A percentile compares a stretch with the other conserved stretches of the same genome.
Conservation (phyloP, 2,329 filamentous ascomycete genomes). For the Colletotrichum simmondsii region DNA sequence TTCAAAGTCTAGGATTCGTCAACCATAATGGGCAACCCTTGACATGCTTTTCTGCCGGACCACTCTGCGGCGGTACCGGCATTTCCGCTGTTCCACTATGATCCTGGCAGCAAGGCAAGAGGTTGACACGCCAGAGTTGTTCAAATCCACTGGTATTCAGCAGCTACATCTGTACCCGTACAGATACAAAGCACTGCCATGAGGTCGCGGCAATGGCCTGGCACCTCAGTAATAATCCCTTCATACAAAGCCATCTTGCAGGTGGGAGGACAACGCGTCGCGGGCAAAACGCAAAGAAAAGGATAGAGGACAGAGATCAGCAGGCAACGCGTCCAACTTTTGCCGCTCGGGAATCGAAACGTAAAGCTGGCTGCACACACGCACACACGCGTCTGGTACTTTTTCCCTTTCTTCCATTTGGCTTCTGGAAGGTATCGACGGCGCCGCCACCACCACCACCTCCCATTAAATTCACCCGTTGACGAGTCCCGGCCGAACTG, state of each 20-base stretch:
- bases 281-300: neutral
- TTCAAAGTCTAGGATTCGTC: neutral
- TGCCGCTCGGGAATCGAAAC: neutral
- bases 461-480: neutral
- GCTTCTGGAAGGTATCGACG: constrained; percentile 30
- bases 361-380: neutral
- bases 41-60: neutral
- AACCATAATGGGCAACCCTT: constrained; percentile 4
- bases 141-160: neutral
- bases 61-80: constrained; percentile 24
- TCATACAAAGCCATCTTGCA: neutral
- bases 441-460: neutral
- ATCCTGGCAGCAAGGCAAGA: constrained; percentile 15
- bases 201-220: constrained; percentile 1
- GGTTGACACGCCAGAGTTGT: constrained; percentile 3
- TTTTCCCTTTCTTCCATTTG: neutral
- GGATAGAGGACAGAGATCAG: neutral
- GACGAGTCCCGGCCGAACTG: constrained; percentile 18
- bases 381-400: neutral
- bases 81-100: constrained; percentile 31
- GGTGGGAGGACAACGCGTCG: neutral
- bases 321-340: constrained; percentile 4
- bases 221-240: neutral
- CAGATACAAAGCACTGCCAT: neutral
- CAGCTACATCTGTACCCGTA: neutral